These are phyloP conservation scores for Phytophthora aleatoria DNA, from an alignment of 352 stramenopile species.

Conservation along the genomic window DNA sequence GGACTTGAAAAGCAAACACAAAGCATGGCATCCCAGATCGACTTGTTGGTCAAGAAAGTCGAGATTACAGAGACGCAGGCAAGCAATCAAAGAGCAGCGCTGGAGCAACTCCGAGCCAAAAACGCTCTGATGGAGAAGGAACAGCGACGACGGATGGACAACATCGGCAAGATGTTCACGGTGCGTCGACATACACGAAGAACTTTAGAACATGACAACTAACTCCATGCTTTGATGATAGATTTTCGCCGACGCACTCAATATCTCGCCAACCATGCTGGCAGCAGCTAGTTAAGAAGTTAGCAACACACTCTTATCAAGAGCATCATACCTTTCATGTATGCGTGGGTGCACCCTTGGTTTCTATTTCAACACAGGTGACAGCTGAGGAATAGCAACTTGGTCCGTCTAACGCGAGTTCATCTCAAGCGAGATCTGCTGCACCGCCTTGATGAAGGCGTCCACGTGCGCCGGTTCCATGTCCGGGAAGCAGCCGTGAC, in stretches of 20 bases:
- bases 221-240: conserved; percentile 18
- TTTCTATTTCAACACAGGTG: conserved; percentile 37
- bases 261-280: conserved; percentile 47
- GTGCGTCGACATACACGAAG: conserved; percentile 27
- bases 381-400: conserved; percentile 8
- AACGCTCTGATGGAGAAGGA: conserved; percentile 65
- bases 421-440: conserved; percentile 92
- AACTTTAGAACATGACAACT: conserved; percentile 1
- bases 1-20: conserved; percentile 63
- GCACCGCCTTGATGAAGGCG: conserved; percentile 96
- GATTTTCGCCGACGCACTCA: conserved; percentile 78
- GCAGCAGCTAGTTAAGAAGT: conserved; percentile 20
- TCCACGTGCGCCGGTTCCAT: conserved; percentile 94
- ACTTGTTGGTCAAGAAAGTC: conserved; percentile 59
- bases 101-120: conserved; percentile 65
- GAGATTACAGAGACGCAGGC: conserved; percentile 58
- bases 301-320: conserved; percentile 5
- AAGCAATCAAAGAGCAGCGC: conserved; percentile 30
- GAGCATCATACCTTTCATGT: neutral
- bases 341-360: conserved; percentile 2
- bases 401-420: conserved; percentile 48
- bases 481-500: conserved; percentile 96
- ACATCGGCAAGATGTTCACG: conserved; percentile 78
- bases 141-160: conserved; percentile 75
- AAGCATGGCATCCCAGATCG: conserved; percentile 39